A percentile compares a stretch with the other conserved stretches of the same genome.
Conservation (phyloP, 495 filamentous ascomycete genomes). For the Penicillium salamii region DNA sequence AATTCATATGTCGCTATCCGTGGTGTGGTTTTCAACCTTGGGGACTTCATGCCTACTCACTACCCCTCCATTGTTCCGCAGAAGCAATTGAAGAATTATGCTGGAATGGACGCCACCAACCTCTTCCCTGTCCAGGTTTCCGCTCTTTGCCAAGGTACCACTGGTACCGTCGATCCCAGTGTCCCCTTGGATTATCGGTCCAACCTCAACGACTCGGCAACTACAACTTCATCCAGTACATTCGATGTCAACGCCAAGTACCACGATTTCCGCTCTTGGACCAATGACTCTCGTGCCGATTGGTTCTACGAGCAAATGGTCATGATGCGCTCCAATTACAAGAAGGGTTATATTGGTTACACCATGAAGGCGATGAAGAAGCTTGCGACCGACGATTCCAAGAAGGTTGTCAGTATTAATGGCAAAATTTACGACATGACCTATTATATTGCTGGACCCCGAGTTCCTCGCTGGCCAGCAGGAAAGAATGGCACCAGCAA, state of each 20-base stretch:
- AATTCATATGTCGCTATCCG: conserved; percentile 75
- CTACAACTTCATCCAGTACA: conserved; percentile 58
- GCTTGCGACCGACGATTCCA: conserved; percentile 58
- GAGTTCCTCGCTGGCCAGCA: conserved; percentile 52
- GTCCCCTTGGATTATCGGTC: conserved; percentile 79
- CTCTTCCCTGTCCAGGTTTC: conserved; percentile 96
- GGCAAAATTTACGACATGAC: conserved; percentile 88
- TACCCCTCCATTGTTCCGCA: conserved; percentile 73
- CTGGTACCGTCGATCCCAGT: conserved; percentile 61
- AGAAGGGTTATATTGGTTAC: conserved; percentile 87
- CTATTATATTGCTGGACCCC: conserved; percentile 75
- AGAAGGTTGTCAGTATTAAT: conserved; percentile 73
- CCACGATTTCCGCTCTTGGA: conserved; percentile 89
- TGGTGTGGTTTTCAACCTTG: conserved; percentile 84
- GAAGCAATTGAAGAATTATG: conserved; percentile 70
- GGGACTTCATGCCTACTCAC: conserved; percentile 68
- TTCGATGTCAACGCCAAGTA: conserved; percentile 74
- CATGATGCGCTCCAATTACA: conserved; percentile 70
- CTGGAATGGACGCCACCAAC: conserved; percentile 76
- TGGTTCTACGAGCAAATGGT: conserved; percentile 90
- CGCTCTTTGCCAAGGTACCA: conserved; percentile 77
- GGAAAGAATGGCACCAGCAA: conserved; percentile 47
- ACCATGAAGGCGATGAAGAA: conserved; percentile 71
- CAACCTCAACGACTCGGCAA: conserved; percentile 66
- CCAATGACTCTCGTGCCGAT: conserved; percentile 76